Conservation (phyloP, 805 yeast genomes). For the Metschnikowia amazonensis region DNA sequence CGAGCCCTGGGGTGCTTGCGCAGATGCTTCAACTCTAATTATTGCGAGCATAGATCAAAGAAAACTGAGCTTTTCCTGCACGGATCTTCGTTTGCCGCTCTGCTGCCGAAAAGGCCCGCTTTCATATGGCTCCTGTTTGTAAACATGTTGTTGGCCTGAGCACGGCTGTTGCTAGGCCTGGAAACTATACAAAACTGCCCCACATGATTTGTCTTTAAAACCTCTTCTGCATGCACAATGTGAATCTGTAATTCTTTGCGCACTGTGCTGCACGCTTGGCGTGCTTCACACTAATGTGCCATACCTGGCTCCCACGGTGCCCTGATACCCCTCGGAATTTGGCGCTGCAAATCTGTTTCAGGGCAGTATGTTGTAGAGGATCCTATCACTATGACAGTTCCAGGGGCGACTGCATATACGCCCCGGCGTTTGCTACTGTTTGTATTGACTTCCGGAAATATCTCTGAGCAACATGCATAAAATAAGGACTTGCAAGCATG, state of each 20-base stretch:
- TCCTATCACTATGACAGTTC: background rate
- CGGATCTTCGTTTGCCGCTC: background rate
- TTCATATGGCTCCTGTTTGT: background rate
- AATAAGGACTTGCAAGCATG: background rate
- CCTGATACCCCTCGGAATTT: background rate
- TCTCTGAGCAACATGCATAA: background rate
- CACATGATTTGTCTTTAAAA: background rate
- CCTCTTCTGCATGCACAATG: constrained; percentile 3
- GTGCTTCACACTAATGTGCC: background rate
- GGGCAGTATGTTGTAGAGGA: background rate
- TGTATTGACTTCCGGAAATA: background rate
- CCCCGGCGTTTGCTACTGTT: background rate
- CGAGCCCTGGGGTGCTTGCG: background rate
- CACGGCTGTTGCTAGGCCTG: background rate
- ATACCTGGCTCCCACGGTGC: background rate
- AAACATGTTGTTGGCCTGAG: background rate
- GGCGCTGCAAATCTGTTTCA: constrained; percentile 1
- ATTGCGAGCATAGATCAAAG: background rate
- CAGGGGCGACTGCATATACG: background rate
- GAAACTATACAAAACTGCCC: background rate
- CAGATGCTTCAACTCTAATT: background rate
- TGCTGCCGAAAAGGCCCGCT: background rate
- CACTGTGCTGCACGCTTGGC: constrained; percentile 4
- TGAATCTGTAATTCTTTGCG: constrained; percentile 1
- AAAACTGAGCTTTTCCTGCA: background rate